Evolutionary conservation across 805 yeast species (phyloP).

Genomic region (Candida orba): DNA sequence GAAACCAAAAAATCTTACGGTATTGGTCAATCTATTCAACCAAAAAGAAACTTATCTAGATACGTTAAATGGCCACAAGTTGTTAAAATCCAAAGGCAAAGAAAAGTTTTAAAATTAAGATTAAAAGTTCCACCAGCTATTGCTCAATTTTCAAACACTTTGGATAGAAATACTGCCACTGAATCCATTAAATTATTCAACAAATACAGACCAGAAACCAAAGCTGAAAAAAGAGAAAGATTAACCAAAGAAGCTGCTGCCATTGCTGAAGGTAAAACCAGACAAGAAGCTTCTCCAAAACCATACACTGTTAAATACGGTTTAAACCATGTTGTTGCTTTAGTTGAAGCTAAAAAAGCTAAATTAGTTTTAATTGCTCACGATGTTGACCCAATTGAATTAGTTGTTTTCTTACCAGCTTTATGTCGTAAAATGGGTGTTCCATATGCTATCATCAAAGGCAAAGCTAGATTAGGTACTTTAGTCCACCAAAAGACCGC

Average conservation of each 20-base stretch:
- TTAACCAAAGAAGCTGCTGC: conserved; percentile 98
- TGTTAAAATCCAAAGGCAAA: conserved; percentile 98
- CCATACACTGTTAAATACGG: conserved; percentile 98
- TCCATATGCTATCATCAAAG: conserved; percentile 97
- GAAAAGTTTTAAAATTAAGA: conserved; percentile 91
- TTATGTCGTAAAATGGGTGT: conserved; percentile 99
- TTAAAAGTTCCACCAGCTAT: conserved; percentile 98
- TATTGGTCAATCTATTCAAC: conserved; percentile 94
- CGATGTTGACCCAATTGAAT: conserved; percentile 98
- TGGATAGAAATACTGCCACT: conserved; percentile 98
- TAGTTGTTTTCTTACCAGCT: conserved; percentile 96
- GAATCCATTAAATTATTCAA: conserved; percentile 94
- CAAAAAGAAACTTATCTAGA: conserved; percentile 92
- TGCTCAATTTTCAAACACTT: conserved; percentile 91
- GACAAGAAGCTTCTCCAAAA: conserved; percentile 93
- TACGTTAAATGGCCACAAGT: conserved; percentile 99
- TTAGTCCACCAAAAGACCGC: conserved; percentile 96
- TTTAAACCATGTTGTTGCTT: conserved; percentile 96
- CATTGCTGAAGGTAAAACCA: conserved; percentile 95
- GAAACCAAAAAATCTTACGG: conserved; percentile 91
- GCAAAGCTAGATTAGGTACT: conserved; percentile 98
- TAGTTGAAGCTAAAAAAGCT: conserved; percentile 97
- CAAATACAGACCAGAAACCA: conserved; percentile 98
- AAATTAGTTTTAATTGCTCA: conserved; percentile 95
- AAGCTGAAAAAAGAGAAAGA: conserved; percentile 98